Base-by-base conservation (phyloP, 1,284 basidiomycete genomes). In the Vanrija sp. region DNA sequence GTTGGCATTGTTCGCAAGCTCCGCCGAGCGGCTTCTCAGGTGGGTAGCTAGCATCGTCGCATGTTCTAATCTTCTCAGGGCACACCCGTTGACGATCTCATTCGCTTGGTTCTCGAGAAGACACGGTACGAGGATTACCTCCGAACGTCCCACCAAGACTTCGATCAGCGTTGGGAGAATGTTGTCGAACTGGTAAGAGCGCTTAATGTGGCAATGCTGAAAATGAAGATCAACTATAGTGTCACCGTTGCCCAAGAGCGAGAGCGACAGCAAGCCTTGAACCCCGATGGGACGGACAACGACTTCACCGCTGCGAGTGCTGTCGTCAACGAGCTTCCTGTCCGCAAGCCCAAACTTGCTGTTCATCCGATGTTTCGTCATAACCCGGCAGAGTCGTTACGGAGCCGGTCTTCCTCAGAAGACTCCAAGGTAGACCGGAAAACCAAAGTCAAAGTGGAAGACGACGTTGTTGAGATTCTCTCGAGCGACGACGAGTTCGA, bases 91-190 rank as follows among this genome's bases (percentile, higher is more conserved):
- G 79, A 83, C 0, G 82, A 85, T 42, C 78, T 95, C 43, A 84
- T 94, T 61, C 80, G 80, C 26, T 71, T 79, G 14, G 73, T 89
- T 1, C 67, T 89, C 3, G 80, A 83, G 3, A 75, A 84, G 54
- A 82, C 86, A 39, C 74, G 81, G 1, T 94, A 91, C 68, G 80
- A 86, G 66, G 82, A 81, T 5, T 81, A 91, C 65, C 79, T 95
- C 38, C 83, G 82, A 66, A 84, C 83, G 65, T 85, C 83, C 0
- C 83, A 89, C 57, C 79, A 79, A 5, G 90, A 94, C 61, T 86
- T 83, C 78, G 86, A 88, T 42, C 83, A 82, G 40, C 80, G 89
- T 38, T 88, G 86, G 88, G 88, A 91, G 71, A 94, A 95, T 71
- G 85, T 94, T 0, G 82, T 89, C 66, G 91, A 94, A 75, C 78